Evolutionary conservation across 2,329 filamentous ascomycete genomes (phyloP), one percentile per base, ranked within the genome.

Genomic region (Venturia oleaginea): DNA sequence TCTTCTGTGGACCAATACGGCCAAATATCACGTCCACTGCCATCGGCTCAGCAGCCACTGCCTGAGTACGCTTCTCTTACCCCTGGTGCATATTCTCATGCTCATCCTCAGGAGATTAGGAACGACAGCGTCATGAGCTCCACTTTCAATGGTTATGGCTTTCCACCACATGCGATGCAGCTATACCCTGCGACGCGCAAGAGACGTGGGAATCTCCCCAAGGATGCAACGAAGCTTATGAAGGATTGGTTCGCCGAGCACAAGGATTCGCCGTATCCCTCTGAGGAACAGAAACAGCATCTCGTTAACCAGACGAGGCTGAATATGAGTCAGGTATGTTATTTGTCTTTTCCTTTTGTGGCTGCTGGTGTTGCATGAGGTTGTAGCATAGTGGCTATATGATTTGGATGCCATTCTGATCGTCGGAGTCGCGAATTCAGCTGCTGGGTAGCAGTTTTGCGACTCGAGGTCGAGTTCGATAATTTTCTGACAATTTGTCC

Each of bases 211-310:
- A 96, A 96, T 71, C 80, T 96, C 3, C 92, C 92, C n/a, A 95
- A 95, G 72, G 89, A 92, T 64, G 90, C 91, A 0, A 96, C 91
- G 0, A 89, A 92, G 72, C 87, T 90, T 68, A 80, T 96, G 48
- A 85, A 89, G 63, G 80, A 84, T 0, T 96, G 92, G 92, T 92
- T 95, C 68, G 76, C 86, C 62, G 81, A 82, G n/a, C 89, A 94
- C 74, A 76, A 92, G 8, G 81, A 86, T 66, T 90, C 92, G 72
- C 90, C 90, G 0, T 94, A 94, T 72, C 90, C 90, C 0, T 91
- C 86, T 2, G 90, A 93, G 73, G 90, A 93, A 67, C 88, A 93
- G 76, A 94, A 94, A 76, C 88, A 91, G 72, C 84, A 89, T 66
- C 81, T 96, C 59, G 91, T 92, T 81, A 82, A 83, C 59, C 80